Base-by-base conservation (phyloP, 2,329 filamentous ascomycete genomes). In the Aspergillus arachidicola region DNA sequence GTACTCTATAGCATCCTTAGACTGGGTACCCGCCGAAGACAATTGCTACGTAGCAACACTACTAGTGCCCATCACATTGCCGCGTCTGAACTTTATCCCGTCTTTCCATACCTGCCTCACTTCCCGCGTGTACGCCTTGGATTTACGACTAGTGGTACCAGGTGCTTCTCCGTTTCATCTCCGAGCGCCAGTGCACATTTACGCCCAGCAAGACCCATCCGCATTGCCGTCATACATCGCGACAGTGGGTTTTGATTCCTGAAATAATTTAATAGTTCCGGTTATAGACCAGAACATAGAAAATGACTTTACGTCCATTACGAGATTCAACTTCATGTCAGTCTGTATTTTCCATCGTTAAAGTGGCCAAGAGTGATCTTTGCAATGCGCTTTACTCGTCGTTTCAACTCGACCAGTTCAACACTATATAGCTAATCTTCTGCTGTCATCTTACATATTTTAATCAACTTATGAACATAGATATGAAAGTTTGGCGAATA, bases 71-170 rank as follows among this genome's bases (percentile, higher is more conserved):
- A 60, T 68, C 23, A 67, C 59, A 16, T 32, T 68, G 16, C 56
- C 66, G 4, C 64, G 60, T n/a, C 61, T 65, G 19, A 64, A 59
- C 16, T 62, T 68, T 6, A 59, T 67, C 6, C 61, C 65, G 9
- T 65, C 66, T 0, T 68, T 68, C 46, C 64, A 68, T 43, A 61
- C 66, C 28, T 68, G 66, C 48, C 46, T 63, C 19, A 62, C 66
- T 1, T 65, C 66, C 0, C 57, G 66, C 1, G 59, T 57, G 4
- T 68, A 68, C 43, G 58, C 61, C 10, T 57, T 68, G 12, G 41
- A 51, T 10, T 53, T 68, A 4, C 61, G 61, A 16, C 55, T 68
- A 5, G 57, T 57, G 12, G 61, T 67, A 2, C 57, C 60, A 4
- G 65, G 63, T 10, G 63, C 55, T 12, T 34, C 55, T 11, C 57